Conservation (phyloP, 345 rosid species). For the Limnanthes douglasii region DNA sequence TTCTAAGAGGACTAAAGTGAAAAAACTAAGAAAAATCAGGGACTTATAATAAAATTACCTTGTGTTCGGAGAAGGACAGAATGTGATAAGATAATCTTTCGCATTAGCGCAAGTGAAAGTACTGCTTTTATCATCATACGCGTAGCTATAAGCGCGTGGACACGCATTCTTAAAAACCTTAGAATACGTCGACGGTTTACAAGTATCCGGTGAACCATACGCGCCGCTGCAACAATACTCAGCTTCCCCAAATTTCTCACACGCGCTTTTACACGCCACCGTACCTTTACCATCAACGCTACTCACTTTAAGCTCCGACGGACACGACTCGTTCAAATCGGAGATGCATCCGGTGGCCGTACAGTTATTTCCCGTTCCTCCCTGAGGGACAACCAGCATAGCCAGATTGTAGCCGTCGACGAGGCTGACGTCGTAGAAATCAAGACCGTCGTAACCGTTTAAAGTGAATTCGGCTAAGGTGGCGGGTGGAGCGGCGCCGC, state of each 20-base stretch:
- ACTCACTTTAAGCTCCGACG: slow-evolving; percentile 60
- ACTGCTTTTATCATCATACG: slow-evolving; percentile 83
- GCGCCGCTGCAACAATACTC: slow-evolving; percentile 85
- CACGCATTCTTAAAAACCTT: slow-evolving; percentile 62
- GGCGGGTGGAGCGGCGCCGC: slow-evolving; percentile 69
- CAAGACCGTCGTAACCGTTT: slow-evolving; percentile 55
- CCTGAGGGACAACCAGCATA: slow-evolving; percentile 61
- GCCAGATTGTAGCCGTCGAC: slow-evolving; percentile 98
- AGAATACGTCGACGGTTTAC: slow-evolving; percentile 76
- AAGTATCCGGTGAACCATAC: slow-evolving; percentile 45
- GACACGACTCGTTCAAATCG: slow-evolving; percentile 66
- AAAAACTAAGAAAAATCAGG: not conserved
- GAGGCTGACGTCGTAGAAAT: slow-evolving; percentile 76
- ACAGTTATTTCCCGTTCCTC: slow-evolving; percentile 61
- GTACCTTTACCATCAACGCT: slow-evolving; percentile 17
- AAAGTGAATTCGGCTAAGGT: slow-evolving; percentile 79
- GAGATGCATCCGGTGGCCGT: slow-evolving; percentile 57
- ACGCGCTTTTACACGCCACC: slow-evolving; percentile 86
- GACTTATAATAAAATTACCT: slow-evolving; percentile 29
- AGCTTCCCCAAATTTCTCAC: slow-evolving; percentile 65
- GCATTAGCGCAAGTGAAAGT: slow-evolving; percentile 86
- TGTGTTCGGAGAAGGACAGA: slow-evolving; percentile 70
- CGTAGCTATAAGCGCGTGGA: slow-evolving; percentile 93
- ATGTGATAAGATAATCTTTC: slow-evolving; percentile 57
- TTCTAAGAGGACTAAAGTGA: not conserved